Evolutionary conservation across 805 yeast species (phyloP).

Genomic region (Ogataea paraovalis): DNA sequence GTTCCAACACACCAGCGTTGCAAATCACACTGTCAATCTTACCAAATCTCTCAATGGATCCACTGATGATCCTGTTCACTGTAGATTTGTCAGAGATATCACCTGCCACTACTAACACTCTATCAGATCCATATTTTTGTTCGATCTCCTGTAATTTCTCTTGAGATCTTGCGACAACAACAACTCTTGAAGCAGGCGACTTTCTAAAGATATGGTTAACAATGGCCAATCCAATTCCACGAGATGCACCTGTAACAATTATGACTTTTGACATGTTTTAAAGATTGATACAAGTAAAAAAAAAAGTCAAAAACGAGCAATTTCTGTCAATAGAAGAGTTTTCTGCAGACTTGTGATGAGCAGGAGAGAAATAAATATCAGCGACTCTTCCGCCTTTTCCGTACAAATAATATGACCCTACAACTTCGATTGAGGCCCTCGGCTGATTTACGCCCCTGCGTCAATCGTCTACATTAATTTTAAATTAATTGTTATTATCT

Average conservation of each 20-base stretch:
- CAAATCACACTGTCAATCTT: constrained; percentile 61
- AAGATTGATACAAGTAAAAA: too few species aligned
- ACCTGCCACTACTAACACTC: constrained; percentile 51
- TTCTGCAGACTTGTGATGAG: too few species aligned
- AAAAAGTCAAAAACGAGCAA: neutral
- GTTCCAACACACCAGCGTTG: constrained; percentile 82
- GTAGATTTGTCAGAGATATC: constrained; percentile 50
- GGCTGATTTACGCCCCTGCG: too few species aligned
- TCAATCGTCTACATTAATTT: too few species aligned
- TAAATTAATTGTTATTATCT: too few species aligned
- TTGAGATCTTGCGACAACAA: constrained; percentile 71
- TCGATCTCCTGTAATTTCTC: constrained; percentile 36
- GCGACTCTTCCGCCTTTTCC: too few species aligned
- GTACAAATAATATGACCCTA: too few species aligned
- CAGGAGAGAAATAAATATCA: too few species aligned
- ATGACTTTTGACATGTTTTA: constrained; percentile 30
- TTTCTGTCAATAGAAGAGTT: too few species aligned
- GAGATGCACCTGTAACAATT: constrained; percentile 60
- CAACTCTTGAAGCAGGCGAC: constrained; percentile 39
- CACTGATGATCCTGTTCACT: constrained; percentile 36
- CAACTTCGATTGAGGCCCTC: too few species aligned
- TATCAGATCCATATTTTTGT: constrained; percentile 40
- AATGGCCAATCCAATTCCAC: constrained; percentile 81
- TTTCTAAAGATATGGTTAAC: constrained; percentile 46
- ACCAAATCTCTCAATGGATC: constrained; percentile 50